Evolutionary conservation across 192 early-diverging fungal genomes (phyloP).

Genomic region (Funneliformis mosseae): DNA sequence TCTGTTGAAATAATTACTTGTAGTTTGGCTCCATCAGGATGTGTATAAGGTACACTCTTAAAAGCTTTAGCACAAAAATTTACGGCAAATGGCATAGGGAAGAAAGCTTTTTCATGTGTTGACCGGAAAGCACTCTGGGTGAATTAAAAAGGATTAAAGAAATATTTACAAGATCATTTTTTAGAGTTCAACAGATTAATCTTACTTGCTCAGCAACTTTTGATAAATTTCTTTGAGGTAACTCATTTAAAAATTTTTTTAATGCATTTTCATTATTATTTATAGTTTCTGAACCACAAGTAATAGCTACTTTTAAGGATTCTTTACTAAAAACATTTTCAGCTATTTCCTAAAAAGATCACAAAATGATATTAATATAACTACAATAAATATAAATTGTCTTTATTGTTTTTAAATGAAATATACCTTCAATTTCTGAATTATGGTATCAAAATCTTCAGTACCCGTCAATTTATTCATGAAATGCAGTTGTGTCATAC

Average conservation of each 20-base stretch:
- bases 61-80: constrained; percentile 80
- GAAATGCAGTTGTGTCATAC: constrained; percentile 79
- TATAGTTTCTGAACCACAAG: constrained; percentile 55
- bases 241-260: constrained; percentile 44
- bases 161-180: not conserved
- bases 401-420: constrained; percentile 1
- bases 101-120: constrained; percentile 66
- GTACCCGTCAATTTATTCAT: constrained; percentile 70
- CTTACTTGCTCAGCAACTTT: constrained; percentile 17
- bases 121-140: constrained; percentile 51
- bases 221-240: constrained; percentile 33
- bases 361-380: not conserved
- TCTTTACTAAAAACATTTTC: constrained; percentile 49
- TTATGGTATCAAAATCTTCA: constrained; percentile 64
- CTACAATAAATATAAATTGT: not conserved
- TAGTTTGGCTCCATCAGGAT: constrained; percentile 76
- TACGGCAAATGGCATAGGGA: constrained; percentile 81
- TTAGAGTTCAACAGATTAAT: not conserved
- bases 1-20: constrained; percentile 48
- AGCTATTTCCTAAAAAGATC: constrained; percentile 3
- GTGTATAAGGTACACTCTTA: constrained; percentile 82
- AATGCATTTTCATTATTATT: constrained; percentile 48
- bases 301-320: constrained; percentile 52
- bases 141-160: not conserved
- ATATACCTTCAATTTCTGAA: constrained; percentile 63